A percentile compares a stretch with the other conserved stretches of the same genome.
Evolutionary conservation across 371 early-diverging fungal species (phyloP).

Genomic region (Apophysomyces trapeziformis): DNA sequence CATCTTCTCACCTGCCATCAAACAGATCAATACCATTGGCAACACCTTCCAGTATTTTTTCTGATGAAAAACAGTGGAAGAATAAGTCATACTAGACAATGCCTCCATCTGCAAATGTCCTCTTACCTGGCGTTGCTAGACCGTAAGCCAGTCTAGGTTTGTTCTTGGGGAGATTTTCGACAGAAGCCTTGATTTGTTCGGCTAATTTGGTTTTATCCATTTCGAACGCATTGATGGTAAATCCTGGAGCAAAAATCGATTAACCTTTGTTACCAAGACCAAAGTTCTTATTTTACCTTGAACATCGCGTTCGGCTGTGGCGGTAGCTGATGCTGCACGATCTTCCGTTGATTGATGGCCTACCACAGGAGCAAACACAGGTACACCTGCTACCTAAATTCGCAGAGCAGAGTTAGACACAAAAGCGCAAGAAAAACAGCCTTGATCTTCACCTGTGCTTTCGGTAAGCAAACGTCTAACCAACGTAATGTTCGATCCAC

Average conservation of each 20-base stretch:
- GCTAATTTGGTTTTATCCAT: conserved; percentile 23
- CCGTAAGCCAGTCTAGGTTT: conserved; percentile 58
- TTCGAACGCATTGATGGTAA: conserved; percentile 46
- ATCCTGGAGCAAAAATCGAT: conserved; percentile 27
- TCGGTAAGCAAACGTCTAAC: conserved; percentile 49
- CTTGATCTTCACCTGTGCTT: conserved; percentile 33
- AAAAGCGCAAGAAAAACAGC: background rate
- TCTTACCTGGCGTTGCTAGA: conserved; percentile 44
- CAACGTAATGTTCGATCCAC: conserved; percentile 72
- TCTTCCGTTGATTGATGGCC: conserved; percentile 59
- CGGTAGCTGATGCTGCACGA: conserved; percentile 60
- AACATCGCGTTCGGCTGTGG: conserved; percentile 59
- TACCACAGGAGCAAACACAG: conserved; percentile 60
- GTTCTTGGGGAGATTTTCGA: conserved; percentile 39
- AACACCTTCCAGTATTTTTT: conserved; percentile 66
- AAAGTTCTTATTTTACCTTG: conserved; percentile 34
- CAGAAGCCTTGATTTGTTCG: conserved; percentile 34
- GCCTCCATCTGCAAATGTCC: background rate
- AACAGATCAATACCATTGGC: conserved; percentile 74
- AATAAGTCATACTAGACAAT: background rate
- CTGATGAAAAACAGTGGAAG: conserved; percentile 23
- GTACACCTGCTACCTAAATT: conserved; percentile 1
- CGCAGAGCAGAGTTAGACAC: background rate
- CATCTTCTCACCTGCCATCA: conserved; percentile 56
- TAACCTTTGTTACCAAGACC: background rate